These are phyloP conservation scores for Pittosporum tobira DNA, from an alignment of 129 eudicot species.

Conservation along the genomic window DNA sequence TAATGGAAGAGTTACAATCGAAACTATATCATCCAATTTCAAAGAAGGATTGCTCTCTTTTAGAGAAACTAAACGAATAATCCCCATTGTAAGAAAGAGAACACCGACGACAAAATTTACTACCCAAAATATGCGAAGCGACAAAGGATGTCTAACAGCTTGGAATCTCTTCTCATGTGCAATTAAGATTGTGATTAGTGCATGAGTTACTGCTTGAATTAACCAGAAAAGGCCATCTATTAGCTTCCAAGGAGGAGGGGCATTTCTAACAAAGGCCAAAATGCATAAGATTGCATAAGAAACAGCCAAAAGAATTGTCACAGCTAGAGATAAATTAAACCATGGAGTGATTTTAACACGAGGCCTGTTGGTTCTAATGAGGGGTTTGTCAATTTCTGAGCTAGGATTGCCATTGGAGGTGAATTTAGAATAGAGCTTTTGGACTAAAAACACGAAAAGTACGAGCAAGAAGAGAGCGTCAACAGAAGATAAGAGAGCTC, in stretches of 20 bases:
- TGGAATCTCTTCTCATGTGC: conserved; percentile 57
- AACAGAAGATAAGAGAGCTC: conserved; percentile 42
- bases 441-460: conserved; percentile 30
- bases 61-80: conserved; percentile 32
- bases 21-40: conserved; percentile 36
- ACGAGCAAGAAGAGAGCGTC: conserved; percentile 45
- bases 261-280: conserved; percentile 21
- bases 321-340: conserved; percentile 38
- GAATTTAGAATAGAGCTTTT: conserved; percentile 38
- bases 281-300: conserved; percentile 23
- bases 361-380: conserved; percentile 16
- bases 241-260: conserved; percentile 30
- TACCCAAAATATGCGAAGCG: conserved; percentile 52
- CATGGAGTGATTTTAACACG: conserved; percentile 24
- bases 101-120: conserved; percentile 22
- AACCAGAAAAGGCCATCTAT: conserved; percentile 53
- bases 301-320: conserved; percentile 25
- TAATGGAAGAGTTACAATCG: conserved; percentile 27
- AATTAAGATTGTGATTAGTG: conserved; percentile 32
- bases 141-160: conserved; percentile 40
- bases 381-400: conserved; percentile 30
- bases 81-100: conserved; percentile 36
- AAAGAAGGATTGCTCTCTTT: conserved; percentile 9
- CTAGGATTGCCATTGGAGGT: conserved; percentile 9
- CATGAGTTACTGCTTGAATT: conserved; percentile 45